Evolutionary conservation across 768 basidiomycete genomes (phyloP).

Genomic region (Termitomyces sp.): DNA sequence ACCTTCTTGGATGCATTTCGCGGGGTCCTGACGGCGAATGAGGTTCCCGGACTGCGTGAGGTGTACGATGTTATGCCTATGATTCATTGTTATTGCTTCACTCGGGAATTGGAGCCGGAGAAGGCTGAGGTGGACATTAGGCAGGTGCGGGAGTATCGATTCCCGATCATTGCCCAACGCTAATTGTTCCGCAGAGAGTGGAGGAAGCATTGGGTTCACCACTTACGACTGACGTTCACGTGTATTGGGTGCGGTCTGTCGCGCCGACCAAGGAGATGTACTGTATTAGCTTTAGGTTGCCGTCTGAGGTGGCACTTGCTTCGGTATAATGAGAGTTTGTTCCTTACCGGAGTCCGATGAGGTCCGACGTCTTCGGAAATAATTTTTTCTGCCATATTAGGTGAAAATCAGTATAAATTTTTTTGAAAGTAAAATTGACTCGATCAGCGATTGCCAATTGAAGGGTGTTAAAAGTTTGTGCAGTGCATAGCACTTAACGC

Average conservation of each 20-base stretch:
- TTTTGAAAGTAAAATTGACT: constrained; percentile 3
- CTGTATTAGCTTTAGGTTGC: constrained; percentile 77
- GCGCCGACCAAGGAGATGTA: constrained; percentile 98
- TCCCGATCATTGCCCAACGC: constrained; percentile 6
- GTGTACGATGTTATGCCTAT: constrained; percentile 71
- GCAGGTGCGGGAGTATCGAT: constrained; percentile 45
- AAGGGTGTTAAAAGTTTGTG: constrained; percentile 11
- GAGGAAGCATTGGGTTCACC: constrained; percentile 54
- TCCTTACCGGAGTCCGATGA: not conserved
- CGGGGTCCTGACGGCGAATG: constrained; percentile 50
- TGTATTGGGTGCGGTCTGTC: constrained; percentile 86
- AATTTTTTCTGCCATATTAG: not conserved
- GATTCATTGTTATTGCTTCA: constrained; percentile 96
- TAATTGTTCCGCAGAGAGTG: constrained; percentile 50
- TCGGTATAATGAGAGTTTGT: not conserved
- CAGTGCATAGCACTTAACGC: constrained; percentile 25
- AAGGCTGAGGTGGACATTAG: constrained; percentile 74
- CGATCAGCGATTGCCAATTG: constrained; percentile 11
- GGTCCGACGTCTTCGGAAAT: not conserved
- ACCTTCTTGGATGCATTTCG: constrained; percentile 86
- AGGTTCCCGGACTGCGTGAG: constrained; percentile 30
- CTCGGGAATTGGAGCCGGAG: constrained; percentile 67
- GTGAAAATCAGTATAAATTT: constrained; percentile 7
- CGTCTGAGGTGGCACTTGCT: constrained; percentile 29
- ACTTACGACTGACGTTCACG: constrained; percentile 41